Evolutionary conservation across 2,329 filamentous ascomycete genomes (phyloP).

Genomic region (Tolypocladium sp.): DNA sequence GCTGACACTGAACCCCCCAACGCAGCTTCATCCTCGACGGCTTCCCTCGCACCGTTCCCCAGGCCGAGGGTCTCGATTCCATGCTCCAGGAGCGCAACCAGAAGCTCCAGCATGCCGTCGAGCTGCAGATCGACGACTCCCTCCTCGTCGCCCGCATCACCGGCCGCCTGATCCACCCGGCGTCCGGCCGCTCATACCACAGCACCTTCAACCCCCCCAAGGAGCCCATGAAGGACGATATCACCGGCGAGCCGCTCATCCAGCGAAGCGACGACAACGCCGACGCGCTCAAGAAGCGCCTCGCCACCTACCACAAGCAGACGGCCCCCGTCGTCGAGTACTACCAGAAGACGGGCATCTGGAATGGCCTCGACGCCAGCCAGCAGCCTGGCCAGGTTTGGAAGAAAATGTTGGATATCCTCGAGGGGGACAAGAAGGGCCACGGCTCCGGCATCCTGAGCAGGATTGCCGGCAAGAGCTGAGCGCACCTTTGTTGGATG

Average conservation of each 20-base stretch:
- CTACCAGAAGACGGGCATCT: constrained; percentile 97
- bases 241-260: constrained; percentile 92
- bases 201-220: constrained; percentile 98
- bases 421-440: constrained; percentile 48
- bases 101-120: constrained; percentile 86
- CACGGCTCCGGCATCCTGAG: constrained; percentile 31
- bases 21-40: constrained; percentile 94
- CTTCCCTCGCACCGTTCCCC: constrained; percentile 92
- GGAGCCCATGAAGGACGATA: constrained; percentile 85
- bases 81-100: constrained; percentile 77
- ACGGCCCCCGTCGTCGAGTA: constrained; percentile 88
- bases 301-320: constrained; percentile 89
- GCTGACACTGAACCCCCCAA: background rate
- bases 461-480: constrained; percentile 21
- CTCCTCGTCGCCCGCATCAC: constrained; percentile 95
- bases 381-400: constrained; percentile 94
- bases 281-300: constrained; percentile 88
- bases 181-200: constrained; percentile 94
- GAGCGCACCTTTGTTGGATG: background rate
- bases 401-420: constrained; percentile 82
- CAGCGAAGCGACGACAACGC: constrained; percentile 97
- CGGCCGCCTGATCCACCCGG: constrained; percentile 89
- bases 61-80: constrained; percentile 86
- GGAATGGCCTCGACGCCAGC: constrained; percentile 89
- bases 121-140: constrained; percentile 92